Conservation (phyloP, 1,284 basidiomycete species). For the Irpex sp. region DNA sequence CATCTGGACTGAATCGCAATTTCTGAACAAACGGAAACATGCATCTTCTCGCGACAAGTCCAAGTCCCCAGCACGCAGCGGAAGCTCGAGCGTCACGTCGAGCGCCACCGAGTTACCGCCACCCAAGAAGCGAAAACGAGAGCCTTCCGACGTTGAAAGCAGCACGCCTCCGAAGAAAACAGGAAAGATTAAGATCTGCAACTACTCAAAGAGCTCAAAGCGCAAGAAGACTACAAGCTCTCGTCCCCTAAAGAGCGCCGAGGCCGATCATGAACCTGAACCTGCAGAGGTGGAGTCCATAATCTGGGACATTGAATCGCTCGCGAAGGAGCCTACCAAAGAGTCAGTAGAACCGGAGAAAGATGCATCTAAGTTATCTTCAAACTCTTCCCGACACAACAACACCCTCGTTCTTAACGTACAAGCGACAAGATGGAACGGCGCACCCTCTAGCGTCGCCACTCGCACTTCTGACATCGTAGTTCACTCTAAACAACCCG, state of each 20-base stretch:
- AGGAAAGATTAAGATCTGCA: constrained; percentile 6
- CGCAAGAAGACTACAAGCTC: not conserved
- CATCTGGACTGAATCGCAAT: constrained; percentile 1
- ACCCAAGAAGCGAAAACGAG: not conserved
- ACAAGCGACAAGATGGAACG: constrained; percentile 11
- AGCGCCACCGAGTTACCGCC: not conserved
- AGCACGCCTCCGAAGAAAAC: not conserved
- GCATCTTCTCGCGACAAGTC: not conserved
- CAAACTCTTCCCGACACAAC: constrained; percentile 7
- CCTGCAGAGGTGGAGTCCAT: constrained; percentile 34
- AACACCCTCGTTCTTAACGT: constrained; percentile 24
- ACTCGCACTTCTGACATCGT: not conserved
- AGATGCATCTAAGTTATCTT: not conserved
- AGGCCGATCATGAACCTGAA: not conserved
- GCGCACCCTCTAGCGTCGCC: not conserved
- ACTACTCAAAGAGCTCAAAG: not conserved
- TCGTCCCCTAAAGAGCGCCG: not conserved
- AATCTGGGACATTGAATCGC: constrained; percentile 60
- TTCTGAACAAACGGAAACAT: not conserved
- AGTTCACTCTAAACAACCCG: not conserved
- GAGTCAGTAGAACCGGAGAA: not conserved
- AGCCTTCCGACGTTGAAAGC: not conserved
- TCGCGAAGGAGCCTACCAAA: constrained; percentile 21
- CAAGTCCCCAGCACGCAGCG: not conserved
- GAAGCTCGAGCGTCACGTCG: not conserved